Percentiles rank a stretch among this genome's conserved stretches.
Evolutionary conservation across 2,329 filamentous ascomycete genomes (phyloP).

Genomic region (Trichoderma simmonsii): DNA sequence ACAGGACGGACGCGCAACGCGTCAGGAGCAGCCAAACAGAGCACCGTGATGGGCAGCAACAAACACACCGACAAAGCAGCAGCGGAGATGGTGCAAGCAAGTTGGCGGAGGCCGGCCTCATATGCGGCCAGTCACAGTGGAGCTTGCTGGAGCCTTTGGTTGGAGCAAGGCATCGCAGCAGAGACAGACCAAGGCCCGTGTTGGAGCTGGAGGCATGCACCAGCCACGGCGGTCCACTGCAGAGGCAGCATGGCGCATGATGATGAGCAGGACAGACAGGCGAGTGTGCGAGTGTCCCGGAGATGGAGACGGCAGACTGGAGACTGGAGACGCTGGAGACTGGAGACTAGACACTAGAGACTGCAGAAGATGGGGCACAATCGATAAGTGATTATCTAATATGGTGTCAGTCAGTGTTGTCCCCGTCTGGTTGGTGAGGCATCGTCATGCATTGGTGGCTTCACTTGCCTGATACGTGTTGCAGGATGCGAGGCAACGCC

Average conservation of each 20-base stretch:
- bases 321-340: background rate
- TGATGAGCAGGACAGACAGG: slow-evolving; percentile 7
- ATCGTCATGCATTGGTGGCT: slow-evolving; percentile 12
- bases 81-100: slow-evolving; percentile 18
- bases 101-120: slow-evolving; percentile 30
- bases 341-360: background rate
- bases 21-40: slow-evolving; percentile 27
- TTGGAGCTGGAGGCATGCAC: slow-evolving; percentile 12
- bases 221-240: slow-evolving; percentile 16
- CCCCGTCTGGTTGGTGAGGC: slow-evolving; percentile 9
- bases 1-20: slow-evolving; percentile 11
- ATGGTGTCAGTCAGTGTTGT: background rate
- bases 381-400: slow-evolving; percentile 16
- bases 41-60: slow-evolving; percentile 24
- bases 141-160: slow-evolving; percentile 25
- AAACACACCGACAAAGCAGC: slow-evolving; percentile 38
- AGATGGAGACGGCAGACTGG: background rate
- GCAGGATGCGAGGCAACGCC: slow-evolving; percentile 6
- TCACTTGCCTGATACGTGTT: slow-evolving; percentile 13
- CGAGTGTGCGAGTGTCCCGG: background rate
- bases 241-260: slow-evolving; percentile 16
- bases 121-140: slow-evolving; percentile 38
- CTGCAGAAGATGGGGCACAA: slow-evolving; percentile 10
- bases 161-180: slow-evolving; percentile 21
- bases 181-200: slow-evolving; percentile 18